Evolutionary conservation across 2,329 filamentous ascomycete species (phyloP).

Genomic region (Trichoderma oligosporum): DNA sequence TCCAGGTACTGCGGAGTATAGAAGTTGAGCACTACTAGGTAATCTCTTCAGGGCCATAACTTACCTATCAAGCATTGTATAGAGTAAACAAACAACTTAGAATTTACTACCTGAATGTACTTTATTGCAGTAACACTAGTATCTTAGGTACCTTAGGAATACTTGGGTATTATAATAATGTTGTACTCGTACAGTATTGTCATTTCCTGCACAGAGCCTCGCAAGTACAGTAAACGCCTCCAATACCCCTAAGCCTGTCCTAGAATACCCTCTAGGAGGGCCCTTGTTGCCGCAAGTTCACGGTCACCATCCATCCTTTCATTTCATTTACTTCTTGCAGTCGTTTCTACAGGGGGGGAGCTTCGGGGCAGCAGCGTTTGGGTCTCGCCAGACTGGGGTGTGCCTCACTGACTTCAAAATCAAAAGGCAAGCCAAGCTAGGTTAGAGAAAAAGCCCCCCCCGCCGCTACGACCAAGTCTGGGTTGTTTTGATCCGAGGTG

Average conservation of each 20-base stretch:
- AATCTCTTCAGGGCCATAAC: too few species aligned
- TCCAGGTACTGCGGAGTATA: too few species aligned
- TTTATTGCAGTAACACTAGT: too few species aligned
- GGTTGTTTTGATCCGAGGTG: conserved; percentile 20
- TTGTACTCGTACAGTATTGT: too few species aligned
- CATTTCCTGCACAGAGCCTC: background rate
- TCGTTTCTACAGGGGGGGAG: conserved; percentile 11
- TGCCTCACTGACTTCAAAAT: conserved; percentile 5
- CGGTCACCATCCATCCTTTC: conserved; percentile 12
- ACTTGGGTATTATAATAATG: too few species aligned
- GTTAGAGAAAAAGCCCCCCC: background rate
- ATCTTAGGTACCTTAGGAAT: too few species aligned
- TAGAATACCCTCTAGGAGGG: background rate
- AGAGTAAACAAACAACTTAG: too few species aligned
- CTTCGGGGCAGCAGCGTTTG: background rate
- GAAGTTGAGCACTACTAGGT: too few species aligned
- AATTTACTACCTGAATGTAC: too few species aligned
- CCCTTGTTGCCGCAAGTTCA: conserved; percentile 10
- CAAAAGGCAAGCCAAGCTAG: background rate
- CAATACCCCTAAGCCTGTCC: background rate
- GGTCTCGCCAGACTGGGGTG: conserved; percentile 4
- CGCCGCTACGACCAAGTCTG: background rate
- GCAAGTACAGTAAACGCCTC: background rate
- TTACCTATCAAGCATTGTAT: too few species aligned
- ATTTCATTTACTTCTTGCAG: conserved; percentile 17